These are phyloP conservation scores for Styphnolobium japonicum DNA, from an alignment of 306 rosid genomes.

Conservation along the genomic window DNA sequence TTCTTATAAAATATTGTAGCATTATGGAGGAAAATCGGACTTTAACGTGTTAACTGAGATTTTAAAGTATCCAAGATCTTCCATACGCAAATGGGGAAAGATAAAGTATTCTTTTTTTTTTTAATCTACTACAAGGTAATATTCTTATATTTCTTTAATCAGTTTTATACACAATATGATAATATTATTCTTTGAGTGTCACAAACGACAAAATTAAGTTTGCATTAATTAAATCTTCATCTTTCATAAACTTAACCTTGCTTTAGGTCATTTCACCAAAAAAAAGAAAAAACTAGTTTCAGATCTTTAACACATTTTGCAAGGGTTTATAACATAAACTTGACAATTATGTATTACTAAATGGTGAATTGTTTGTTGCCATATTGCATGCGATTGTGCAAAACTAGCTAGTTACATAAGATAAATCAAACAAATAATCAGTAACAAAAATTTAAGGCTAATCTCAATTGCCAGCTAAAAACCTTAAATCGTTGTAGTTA, in stretches of 20 bases:
- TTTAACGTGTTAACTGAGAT: neutral
- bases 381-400: neutral
- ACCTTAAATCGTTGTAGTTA: neutral
- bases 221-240: neutral
- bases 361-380: neutral
- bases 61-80: constrained; percentile 11
- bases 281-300: too few species aligned
- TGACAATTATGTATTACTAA: neutral
- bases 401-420: neutral
- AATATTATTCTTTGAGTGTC: neutral
- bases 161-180: neutral
- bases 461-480: neutral
- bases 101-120: neutral
- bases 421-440: neutral
- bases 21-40: neutral
- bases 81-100: neutral
- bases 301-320: too few species aligned
- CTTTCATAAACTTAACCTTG: neutral
- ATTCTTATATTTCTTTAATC: neutral
- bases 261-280: too few species aligned
- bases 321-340: too few species aligned
- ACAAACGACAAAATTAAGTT: neutral
- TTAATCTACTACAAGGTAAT: neutral
- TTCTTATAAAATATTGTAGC: neutral
- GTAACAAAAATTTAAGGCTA: neutral